Base-by-base conservation (phyloP, 2,329 filamentous ascomycete genomes). In the Botryotinia convoluta region DNA sequence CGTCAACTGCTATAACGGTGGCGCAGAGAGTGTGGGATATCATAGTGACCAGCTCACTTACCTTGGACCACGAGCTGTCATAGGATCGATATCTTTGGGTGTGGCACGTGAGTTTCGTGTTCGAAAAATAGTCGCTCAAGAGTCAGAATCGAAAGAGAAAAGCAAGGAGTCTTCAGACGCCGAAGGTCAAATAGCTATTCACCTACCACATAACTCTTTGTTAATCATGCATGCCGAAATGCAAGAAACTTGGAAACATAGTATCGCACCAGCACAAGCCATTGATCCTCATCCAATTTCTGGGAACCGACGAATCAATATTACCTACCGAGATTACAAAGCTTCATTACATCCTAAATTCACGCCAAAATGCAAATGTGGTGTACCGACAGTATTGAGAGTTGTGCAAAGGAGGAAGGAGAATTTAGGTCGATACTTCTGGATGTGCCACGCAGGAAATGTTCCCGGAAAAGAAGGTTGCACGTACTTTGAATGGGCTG, bases 201-300 rank as follows among this genome's bases (percentile, higher is more conserved):
- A 98, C 78, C 89, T 98, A 0, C 95, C 95, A 0, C 96, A 98
- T 82, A 98, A 98, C 81, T 97, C 93, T 0, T 87, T 98, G 0
- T 86, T 99, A 0, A 86, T 98, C 16, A 98, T 99, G 96, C 95
- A 98, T 79, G 95, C 95, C 0, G 94, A 97, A 80, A 98, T 97
- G 93, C 95, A 98, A 80, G 95, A 98, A 80, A 91, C 93, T 80
- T 98, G 94, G 94, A 98, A 98, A 82, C 96, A 99, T 82, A 88
- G 89, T 77, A 92, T 99, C 61, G 86, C 90, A 0, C 92, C 94
- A 0, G 91, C 92, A 0, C 86, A 87, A 67, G 89, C 91, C 6
- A 92, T 98, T 74, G 92, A 94, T 75, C 93, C 94, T 1, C 96
- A 99, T 81, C 93, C 95, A 0, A 81, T 97, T 1, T 88, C 95